Percentiles rank a stretch among this genome's conserved stretches.
phyloP scores from a whole-genome alignment of 202 grass and related monocot species.

The Elaeis oleifera region DNA sequence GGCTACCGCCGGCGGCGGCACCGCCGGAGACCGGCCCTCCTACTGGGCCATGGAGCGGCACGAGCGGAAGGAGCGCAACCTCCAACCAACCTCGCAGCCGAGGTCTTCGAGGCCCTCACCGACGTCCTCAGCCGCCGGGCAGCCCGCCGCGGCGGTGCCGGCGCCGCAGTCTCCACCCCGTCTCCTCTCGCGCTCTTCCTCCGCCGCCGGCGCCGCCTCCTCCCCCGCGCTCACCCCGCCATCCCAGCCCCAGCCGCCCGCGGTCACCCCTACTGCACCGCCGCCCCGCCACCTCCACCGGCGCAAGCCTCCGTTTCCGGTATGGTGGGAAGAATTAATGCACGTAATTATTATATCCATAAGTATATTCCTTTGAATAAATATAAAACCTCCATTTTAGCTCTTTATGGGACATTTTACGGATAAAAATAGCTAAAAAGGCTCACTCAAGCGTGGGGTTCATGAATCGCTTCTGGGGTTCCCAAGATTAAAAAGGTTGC shows the following conservation, averaged over 20 bases:
- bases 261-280: too few species aligned
- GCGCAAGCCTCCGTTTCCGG: slow-evolving; percentile 39
- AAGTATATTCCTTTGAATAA: too few species aligned
- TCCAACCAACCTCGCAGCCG: slow-evolving; percentile 76
- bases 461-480: background rate
- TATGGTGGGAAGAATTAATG: slow-evolving; percentile 13
- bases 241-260: background rate
- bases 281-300: too few species aligned
- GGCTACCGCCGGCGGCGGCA: background rate
- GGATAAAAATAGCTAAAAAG: background rate
- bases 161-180: slow-evolving; percentile 9
- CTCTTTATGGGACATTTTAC: too few species aligned
- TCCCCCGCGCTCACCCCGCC: slow-evolving; percentile 29
- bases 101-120: slow-evolving; percentile 74
- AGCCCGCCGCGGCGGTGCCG: slow-evolving; percentile 36
- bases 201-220: slow-evolving; percentile 1
- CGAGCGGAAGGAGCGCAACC: slow-evolving; percentile 80
- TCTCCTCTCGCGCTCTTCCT: slow-evolving; percentile 3
- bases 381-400: too few species aligned
- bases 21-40: slow-evolving; percentile 18
- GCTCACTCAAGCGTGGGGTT: background rate
- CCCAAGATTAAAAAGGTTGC: slow-evolving; percentile 6
- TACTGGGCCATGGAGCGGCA: slow-evolving; percentile 96
- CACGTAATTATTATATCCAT: background rate
- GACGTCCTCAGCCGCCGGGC: slow-evolving; percentile 78